These are phyloP conservation scores for Fusarium bulbicola DNA, from an alignment of 2,329 filamentous ascomycete genomes.

Conservation along the genomic window DNA sequence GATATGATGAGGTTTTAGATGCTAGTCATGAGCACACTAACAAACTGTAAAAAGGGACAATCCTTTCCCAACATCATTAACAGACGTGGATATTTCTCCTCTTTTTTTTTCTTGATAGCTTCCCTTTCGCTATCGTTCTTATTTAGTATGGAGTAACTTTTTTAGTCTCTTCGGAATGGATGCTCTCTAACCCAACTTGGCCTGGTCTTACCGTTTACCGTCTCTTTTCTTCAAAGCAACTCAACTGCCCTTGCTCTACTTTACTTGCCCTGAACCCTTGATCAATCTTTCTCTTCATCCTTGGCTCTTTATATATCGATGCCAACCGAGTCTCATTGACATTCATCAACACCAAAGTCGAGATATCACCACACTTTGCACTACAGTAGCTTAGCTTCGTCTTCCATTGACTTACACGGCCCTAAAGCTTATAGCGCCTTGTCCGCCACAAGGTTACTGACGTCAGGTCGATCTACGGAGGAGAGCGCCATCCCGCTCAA, in stretches of 20 bases:
- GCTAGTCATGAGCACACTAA: not conserved
- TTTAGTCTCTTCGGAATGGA: not conserved
- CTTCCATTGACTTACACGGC: not conserved
- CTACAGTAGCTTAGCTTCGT: not conserved
- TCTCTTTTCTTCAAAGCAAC: slow-evolving; percentile 3
- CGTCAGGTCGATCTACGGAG: slow-evolving; percentile 15
- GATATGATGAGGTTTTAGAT: not conserved
- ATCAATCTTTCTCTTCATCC: not conserved
- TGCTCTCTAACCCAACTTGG: slow-evolving; percentile 4
- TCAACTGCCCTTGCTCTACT: not conserved
- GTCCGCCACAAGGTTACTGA: slow-evolving; percentile 10
- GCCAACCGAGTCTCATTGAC: not conserved
- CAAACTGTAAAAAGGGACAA: not conserved
- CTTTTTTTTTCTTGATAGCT: slow-evolving; percentile 18
- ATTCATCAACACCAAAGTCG: not conserved
- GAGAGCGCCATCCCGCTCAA: slow-evolving; percentile 17
- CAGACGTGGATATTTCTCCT: slow-evolving; percentile 6
- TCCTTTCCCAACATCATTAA: not conserved
- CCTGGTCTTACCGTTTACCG: slow-evolving; percentile 5
- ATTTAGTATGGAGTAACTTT: not conserved
- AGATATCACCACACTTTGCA: not conserved
- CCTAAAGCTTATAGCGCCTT: slow-evolving; percentile 2
- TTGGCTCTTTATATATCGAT: not conserved
- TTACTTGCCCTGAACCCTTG: not conserved
- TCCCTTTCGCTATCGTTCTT: not conserved